Evolutionary conservation across 2,329 filamentous ascomycete species (phyloP).

Genomic region (Fusarium beomiforme): DNA sequence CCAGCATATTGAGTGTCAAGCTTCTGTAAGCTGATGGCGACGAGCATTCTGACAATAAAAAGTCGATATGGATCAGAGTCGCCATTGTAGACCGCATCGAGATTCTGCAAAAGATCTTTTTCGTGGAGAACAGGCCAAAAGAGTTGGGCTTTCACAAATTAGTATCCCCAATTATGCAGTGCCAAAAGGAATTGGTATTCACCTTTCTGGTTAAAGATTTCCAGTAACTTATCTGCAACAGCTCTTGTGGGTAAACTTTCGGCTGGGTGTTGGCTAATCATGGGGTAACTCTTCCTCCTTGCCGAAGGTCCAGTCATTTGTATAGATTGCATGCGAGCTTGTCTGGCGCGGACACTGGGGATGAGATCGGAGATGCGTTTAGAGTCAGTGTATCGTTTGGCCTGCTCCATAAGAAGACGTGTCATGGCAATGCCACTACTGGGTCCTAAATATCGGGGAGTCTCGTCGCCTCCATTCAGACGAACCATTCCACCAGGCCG

Average conservation of each 20-base stretch:
- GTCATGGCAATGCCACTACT: constrained; percentile 97
- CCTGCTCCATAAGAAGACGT: constrained; percentile 93
- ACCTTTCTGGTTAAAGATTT: constrained; percentile 89
- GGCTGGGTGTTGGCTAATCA: constrained; percentile 86
- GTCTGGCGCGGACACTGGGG: constrained; percentile 72
- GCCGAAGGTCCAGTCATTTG: constrained; percentile 61
- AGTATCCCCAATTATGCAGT: constrained; percentile 5
- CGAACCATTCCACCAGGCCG: constrained; percentile 87
- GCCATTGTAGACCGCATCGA: constrained; percentile 83
- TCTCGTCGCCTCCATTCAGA: constrained; percentile 86
- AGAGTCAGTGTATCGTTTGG: constrained; percentile 90
- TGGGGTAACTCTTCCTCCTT: constrained; percentile 87
- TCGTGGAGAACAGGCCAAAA: constrained; percentile 91
- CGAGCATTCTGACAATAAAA: constrained; percentile 89
- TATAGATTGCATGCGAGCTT: constrained; percentile 67
- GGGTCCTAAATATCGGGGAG: constrained; percentile 86
- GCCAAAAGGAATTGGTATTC: constrained; percentile 38
- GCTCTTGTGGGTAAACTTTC: constrained; percentile 76
- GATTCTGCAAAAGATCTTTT: constrained; percentile 76
- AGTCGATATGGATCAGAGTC: constrained; percentile 83
- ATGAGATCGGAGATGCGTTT: constrained; percentile 93
- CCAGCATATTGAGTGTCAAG: constrained; percentile 90
- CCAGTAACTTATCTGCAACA: constrained; percentile 80
- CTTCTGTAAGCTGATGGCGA: constrained; percentile 95
- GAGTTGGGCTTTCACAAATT: constrained; percentile 73